These are phyloP conservation scores for Capillidium rhysosporum DNA, from an alignment of 371 early-diverging fungal species.

Conservation along the genomic window DNA sequence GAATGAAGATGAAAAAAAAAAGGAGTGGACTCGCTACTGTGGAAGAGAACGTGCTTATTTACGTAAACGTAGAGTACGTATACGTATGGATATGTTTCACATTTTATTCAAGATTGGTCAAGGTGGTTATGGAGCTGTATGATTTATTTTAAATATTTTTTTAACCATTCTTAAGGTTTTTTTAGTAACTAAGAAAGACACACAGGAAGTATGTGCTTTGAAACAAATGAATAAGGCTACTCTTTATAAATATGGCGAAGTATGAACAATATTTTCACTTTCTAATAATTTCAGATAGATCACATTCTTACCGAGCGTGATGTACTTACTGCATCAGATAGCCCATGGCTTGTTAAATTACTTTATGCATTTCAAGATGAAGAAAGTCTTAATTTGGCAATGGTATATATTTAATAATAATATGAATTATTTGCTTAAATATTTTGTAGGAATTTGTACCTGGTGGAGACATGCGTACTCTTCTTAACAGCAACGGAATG, in stretches of 20 bases:
- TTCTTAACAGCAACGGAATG: conserved; percentile 33
- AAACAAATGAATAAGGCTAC: conserved; percentile 60
- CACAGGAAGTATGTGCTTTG: conserved; percentile 60
- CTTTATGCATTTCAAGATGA: conserved; percentile 47
- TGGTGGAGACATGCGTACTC: conserved; percentile 56
- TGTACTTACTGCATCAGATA: conserved; percentile 39
- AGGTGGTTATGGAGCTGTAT: conserved; percentile 59
- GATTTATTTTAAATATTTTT: background rate
- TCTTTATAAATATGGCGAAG: conserved; percentile 46
- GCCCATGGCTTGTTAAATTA: conserved; percentile 45
- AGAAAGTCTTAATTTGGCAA: conserved; percentile 42
- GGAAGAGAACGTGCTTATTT: conserved; percentile 28
- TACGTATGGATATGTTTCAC: conserved; percentile 36
- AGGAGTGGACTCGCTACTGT: conserved; percentile 26
- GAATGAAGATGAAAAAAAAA: conserved; percentile 16
- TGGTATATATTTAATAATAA: conserved; percentile 15
- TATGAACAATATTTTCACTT: background rate
- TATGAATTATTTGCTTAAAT: background rate
- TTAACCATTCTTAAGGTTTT: conserved; percentile 9
- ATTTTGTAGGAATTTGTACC: conserved; percentile 37
- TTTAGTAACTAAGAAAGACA: conserved; percentile 50
- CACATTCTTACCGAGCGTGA: conserved; percentile 67
- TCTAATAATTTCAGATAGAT: conserved; percentile 8
- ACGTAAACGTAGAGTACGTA: conserved; percentile 38
- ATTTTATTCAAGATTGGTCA: conserved; percentile 63